Evolutionary conservation across 2,329 filamentous ascomycete genomes (phyloP).

Genomic region (Thelonectria olida): DNA sequence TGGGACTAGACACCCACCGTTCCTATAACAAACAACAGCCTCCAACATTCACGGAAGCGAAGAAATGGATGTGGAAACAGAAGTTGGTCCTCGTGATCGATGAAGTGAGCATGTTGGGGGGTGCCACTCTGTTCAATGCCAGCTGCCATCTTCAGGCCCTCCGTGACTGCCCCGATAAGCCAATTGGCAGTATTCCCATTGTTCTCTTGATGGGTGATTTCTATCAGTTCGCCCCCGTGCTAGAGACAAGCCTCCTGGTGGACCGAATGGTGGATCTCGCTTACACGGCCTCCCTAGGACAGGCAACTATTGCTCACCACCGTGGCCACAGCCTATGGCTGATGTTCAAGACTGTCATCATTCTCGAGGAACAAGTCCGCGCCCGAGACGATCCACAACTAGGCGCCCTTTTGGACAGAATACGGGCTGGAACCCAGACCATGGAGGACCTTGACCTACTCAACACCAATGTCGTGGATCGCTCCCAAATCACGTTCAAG

Average conservation of each 20-base stretch:
- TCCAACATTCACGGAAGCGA: constrained; percentile 8
- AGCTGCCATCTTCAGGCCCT: constrained; percentile 12
- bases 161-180: constrained; percentile 13
- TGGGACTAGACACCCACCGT: too few species aligned
- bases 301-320: constrained; percentile 16
- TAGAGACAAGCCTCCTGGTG: constrained; percentile 19
- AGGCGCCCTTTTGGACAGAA: constrained; percentile 20
- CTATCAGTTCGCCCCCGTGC: constrained; percentile 17
- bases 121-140: constrained; percentile 11
- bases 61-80: constrained; percentile 21
- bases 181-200: constrained; percentile 20
- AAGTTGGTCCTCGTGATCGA: constrained; percentile 21
- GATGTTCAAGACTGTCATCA: constrained; percentile 21
- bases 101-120: constrained; percentile 21
- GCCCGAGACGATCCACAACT: constrained; percentile 17
- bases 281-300: neutral
- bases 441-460: constrained; percentile 7
- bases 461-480: neutral
- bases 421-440: constrained; percentile 14
- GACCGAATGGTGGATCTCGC: neutral
- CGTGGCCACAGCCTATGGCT: constrained; percentile 13
- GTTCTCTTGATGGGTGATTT: constrained; percentile 24
- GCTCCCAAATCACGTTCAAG: constrained; percentile 22
- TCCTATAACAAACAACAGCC: neutral
- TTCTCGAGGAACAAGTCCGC: constrained; percentile 21